Evolutionary conservation across 2,329 filamentous ascomycete species (phyloP).

Genomic region (Neofusicoccum cordaticola): DNA sequence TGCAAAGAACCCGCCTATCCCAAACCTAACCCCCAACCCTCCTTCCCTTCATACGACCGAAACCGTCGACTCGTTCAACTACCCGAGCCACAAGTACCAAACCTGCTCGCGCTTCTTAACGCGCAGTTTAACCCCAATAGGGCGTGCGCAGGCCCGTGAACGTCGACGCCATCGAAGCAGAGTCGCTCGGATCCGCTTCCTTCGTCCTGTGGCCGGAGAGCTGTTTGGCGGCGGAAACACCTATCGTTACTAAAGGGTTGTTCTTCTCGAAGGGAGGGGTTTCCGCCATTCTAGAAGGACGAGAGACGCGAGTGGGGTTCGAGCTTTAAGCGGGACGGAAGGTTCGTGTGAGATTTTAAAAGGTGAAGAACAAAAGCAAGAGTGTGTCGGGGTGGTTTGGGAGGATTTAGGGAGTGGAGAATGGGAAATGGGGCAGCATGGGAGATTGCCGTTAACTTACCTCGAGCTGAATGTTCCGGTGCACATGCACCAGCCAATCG

Average conservation of each 20-base stretch:
- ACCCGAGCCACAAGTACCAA: neutral
- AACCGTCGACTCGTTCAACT: too few species aligned
- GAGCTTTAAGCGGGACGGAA: neutral
- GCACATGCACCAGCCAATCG: constrained; percentile 95
- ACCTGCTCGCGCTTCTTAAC: neutral
- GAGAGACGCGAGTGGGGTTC: constrained; percentile 2
- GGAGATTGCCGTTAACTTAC: constrained; percentile 29
- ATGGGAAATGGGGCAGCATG: too few species aligned
- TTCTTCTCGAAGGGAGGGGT: neutral
- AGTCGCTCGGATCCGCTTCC: constrained; percentile 51
- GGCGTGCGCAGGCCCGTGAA: constrained; percentile 41
- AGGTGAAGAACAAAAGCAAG: too few species aligned
- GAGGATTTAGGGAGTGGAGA: neutral
- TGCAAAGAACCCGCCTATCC: too few species aligned
- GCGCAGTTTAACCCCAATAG: constrained; percentile 34
- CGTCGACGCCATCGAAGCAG: constrained; percentile 23
- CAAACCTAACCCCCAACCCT: too few species aligned
- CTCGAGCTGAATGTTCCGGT: constrained; percentile 89
- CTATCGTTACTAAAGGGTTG: neutral
- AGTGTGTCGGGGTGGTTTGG: neutral
- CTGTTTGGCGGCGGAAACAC: constrained; percentile 26
- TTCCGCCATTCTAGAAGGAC: constrained; percentile 1
- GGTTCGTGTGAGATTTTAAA: neutral
- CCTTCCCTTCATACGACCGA: too few species aligned
- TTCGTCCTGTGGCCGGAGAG: constrained; percentile 68